phyloP scores from a whole-genome alignment of 169 alveolate species.

The Babesia ovis region DNA sequence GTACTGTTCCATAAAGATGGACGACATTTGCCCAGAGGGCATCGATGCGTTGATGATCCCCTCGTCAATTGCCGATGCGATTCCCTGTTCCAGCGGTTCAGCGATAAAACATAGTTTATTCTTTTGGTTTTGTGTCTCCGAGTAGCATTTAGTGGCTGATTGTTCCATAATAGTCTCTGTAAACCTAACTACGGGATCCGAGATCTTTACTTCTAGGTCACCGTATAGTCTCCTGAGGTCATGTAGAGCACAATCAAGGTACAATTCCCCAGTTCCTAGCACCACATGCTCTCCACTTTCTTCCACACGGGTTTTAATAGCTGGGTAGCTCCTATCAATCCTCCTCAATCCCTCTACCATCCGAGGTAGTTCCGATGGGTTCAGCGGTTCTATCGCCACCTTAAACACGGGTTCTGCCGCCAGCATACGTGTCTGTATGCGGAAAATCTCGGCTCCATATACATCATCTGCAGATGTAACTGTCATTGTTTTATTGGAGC shows the following conservation, averaged over 20 bases:
- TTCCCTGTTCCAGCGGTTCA: slow-evolving; percentile 93
- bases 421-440: slow-evolving; percentile 48
- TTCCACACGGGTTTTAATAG: slow-evolving; percentile 92
- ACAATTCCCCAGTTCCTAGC: slow-evolving; percentile 98
- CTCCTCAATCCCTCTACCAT: slow-evolving; percentile 97
- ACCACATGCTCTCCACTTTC: slow-evolving; percentile 98
- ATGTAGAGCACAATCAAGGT: slow-evolving; percentile 96
- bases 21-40: slow-evolving; percentile 45
- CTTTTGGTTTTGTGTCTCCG: slow-evolving; percentile 94
- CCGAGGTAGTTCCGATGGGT: slow-evolving; percentile 98
- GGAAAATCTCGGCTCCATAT: slow-evolving; percentile 35
- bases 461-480: slow-evolving; percentile 72
- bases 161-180: slow-evolving; percentile 96
- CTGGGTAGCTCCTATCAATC: slow-evolving; percentile 92
- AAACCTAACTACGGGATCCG: slow-evolving; percentile 94
- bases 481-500: slow-evolving; percentile 89
- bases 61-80: slow-evolving; percentile 86
- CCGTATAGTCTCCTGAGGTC: slow-evolving; percentile 96
- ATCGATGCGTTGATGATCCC: slow-evolving; percentile 73
- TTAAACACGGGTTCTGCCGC: slow-evolving; percentile 72
- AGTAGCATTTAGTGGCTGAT: slow-evolving; percentile 92
- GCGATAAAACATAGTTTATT: slow-evolving; percentile 92
- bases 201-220: slow-evolving; percentile 96
- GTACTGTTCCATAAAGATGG: slow-evolving; percentile 82
- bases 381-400: slow-evolving; percentile 96